Evolutionary conservation across 2,329 filamentous ascomycete genomes (phyloP).

Genomic region (Rhexocercosporidium sp.): DNA sequence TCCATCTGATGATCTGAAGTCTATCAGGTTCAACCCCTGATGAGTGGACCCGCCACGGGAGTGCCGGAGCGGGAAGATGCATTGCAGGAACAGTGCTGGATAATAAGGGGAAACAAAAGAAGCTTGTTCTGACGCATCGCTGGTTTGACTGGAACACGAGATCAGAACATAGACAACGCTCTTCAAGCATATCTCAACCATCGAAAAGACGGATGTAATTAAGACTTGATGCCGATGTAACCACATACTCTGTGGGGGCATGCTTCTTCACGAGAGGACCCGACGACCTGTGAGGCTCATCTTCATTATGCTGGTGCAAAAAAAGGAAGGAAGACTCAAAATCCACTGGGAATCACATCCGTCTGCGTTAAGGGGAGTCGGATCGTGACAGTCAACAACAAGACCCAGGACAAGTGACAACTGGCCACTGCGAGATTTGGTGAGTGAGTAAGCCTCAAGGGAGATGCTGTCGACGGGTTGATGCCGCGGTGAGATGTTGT

Average conservation of each 20-base stretch:
- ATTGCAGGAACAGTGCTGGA: neutral
- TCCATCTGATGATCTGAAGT: no score
- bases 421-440: neutral
- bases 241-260: no score
- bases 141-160: no score
- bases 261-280: no score
- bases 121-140: slow-evolving; percentile 22
- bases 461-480: neutral
- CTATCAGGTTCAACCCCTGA: slow-evolving; percentile 13
- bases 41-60: slow-evolving; percentile 13
- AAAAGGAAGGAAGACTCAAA: neutral
- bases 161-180: no score
- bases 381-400: neutral
- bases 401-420: neutral
- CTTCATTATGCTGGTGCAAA: neutral
- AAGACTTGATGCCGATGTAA: no score
- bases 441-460: neutral
- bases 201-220: no score
- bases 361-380: neutral
- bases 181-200: no score
- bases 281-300: no score
- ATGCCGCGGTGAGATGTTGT: neutral
- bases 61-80: neutral
- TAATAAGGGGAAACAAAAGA: slow-evolving; percentile 19
- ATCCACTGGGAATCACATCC: neutral